These are phyloP conservation scores for Dactylonectria estremocensis DNA, from an alignment of 2,329 filamentous ascomycete species.

Conservation along the genomic window DNA sequence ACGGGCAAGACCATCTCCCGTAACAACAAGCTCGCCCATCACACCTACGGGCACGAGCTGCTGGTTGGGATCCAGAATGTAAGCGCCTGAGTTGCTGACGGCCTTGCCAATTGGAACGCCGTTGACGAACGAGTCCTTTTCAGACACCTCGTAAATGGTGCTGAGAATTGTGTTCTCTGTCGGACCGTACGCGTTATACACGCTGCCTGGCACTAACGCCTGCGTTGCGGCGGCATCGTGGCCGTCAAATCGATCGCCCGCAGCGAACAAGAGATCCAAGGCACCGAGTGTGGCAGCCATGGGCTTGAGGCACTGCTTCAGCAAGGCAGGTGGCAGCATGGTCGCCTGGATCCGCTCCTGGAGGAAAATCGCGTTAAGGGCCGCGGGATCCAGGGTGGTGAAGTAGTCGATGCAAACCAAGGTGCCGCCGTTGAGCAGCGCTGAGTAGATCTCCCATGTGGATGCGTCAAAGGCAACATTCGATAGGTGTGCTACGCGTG, in stretches of 20 bases:
- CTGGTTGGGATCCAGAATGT: conserved; percentile 44
- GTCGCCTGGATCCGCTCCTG: conserved; percentile 10
- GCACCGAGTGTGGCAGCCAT: conserved; percentile 3
- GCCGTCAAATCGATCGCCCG: conserved; percentile 38
- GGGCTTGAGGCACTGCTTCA: conserved; percentile 41
- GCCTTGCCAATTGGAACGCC: conserved; percentile 40
- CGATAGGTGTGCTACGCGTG: neutral
- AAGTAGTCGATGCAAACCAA: neutral
- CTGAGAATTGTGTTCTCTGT: conserved; percentile 38
- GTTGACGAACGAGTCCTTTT: conserved; percentile 19
- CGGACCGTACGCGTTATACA: conserved; percentile 35
- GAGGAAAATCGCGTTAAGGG: conserved; percentile 14
- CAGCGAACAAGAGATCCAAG: conserved; percentile 29
- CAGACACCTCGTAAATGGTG: conserved; percentile 7
- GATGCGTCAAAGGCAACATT: conserved; percentile 2
- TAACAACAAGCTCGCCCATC: conserved; percentile 48
- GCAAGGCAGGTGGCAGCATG: conserved; percentile 33
- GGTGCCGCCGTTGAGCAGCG: neutral
- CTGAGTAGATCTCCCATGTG: neutral
- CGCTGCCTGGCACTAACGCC: neutral
- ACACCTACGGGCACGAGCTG: conserved; percentile 46
- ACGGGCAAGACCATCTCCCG: conserved; percentile 33
- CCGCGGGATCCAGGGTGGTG: neutral
- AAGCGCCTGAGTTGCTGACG: conserved; percentile 39
- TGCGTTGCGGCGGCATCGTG: conserved; percentile 3